Evolutionary conservation across 768 basidiomycete genomes (phyloP).

Genomic region (Mycena epipterygia): DNA sequence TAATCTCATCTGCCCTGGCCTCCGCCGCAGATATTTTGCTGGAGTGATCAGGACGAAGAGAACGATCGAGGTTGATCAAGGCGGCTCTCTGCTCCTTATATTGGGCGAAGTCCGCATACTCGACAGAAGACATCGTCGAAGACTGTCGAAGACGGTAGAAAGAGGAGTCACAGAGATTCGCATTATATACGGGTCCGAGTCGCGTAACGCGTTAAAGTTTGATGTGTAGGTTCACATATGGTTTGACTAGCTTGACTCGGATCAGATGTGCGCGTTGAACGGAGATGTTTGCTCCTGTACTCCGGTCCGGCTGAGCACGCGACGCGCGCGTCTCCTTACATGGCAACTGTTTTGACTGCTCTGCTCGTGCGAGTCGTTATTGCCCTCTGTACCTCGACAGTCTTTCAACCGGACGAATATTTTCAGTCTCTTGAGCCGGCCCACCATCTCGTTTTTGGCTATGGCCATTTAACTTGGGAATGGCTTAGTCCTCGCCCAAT

Average conservation of each 20-base stretch:
- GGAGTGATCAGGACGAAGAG: slow-evolving; percentile 64
- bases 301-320: too few relatives aligned
- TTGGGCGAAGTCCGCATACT: slow-evolving; percentile 36
- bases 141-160: not conserved
- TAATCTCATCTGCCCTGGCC: slow-evolving; percentile 66
- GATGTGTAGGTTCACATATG: too few relatives aligned
- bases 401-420: slow-evolving; percentile 98
- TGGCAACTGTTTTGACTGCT: slow-evolving; percentile 45
- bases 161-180: not conserved
- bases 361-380: slow-evolving; percentile 67
- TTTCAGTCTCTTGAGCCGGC: slow-evolving; percentile 96
- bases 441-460: slow-evolving; percentile 89
- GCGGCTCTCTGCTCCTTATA: slow-evolving; percentile 51
- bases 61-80: slow-evolving; percentile 60
- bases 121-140: not conserved
- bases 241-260: too few relatives aligned
- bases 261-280: too few relatives aligned
- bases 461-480: slow-evolving; percentile 96
- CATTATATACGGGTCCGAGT: too few relatives aligned
- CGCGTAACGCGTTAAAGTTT: too few relatives aligned
- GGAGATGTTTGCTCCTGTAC: too few relatives aligned
- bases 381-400: slow-evolving; percentile 81
- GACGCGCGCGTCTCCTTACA: too few relatives aligned
- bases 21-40: slow-evolving; percentile 53
- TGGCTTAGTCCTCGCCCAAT: slow-evolving; percentile 83